phyloP scores from a whole-genome alignment of 1,284 basidiomycete species.

The Leccinum colubrinum region DNA sequence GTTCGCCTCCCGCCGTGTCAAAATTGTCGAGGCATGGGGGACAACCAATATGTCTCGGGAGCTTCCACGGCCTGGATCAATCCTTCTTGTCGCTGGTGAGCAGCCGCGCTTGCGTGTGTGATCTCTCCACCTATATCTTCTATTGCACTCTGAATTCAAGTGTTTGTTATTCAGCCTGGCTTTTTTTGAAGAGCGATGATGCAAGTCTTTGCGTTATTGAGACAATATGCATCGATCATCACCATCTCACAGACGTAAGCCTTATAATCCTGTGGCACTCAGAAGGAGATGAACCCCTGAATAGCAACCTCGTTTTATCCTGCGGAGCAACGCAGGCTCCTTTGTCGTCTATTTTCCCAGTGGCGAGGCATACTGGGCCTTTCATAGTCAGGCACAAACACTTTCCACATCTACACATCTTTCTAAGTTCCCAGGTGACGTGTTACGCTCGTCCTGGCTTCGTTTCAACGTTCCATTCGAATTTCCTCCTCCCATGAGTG shows the following conservation, averaged over 20 bases:
- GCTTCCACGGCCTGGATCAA: not conserved
- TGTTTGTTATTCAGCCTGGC: not conserved
- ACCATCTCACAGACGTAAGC: too few relatives aligned
- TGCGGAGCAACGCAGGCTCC: not conserved
- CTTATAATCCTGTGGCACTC: too few relatives aligned
- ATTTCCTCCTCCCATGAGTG: not conserved
- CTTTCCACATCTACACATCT: not conserved
- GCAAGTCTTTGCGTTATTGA: not conserved
- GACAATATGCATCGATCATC: not conserved
- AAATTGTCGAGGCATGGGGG: not conserved
- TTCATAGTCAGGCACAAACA: not conserved
- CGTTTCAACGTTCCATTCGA: not conserved
- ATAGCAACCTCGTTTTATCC: not conserved
- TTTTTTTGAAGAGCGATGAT: not conserved
- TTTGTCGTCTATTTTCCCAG: not conserved
- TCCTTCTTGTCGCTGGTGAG: not conserved
- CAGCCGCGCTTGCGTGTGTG: not conserved
- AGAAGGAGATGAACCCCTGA: not conserved
- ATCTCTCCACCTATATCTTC: not conserved
- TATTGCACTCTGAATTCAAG: not conserved
- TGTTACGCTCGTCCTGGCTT: not conserved
- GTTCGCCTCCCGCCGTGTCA: not conserved
- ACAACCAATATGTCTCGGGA: not conserved
- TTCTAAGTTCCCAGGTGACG: not conserved
- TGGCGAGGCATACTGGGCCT: not conserved